Evolutionary conservation across 1,284 basidiomycete genomes (phyloP), one percentile per base, ranked within the genome.

Genomic region (Earliella scabrosa): DNA sequence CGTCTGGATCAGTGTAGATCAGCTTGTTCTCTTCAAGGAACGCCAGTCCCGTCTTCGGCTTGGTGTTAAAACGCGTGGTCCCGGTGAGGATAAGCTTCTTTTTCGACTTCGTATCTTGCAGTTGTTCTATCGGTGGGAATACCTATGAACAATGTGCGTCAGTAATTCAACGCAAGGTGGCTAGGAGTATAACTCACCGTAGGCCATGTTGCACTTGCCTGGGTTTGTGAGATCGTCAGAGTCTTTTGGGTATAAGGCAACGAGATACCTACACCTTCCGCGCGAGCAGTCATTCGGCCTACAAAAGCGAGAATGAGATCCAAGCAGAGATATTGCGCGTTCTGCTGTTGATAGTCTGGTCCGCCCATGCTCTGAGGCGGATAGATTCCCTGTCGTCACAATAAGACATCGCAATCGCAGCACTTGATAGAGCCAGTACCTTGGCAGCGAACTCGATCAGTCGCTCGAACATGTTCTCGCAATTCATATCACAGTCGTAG

Each of bases 401-500:
- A n/a, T n/a, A n/a, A n/a, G n/a, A n/a, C n/a, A n/a, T n/a, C n/a
- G n/a, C n/a, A n/a, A n/a, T n/a, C n/a, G n/a, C n/a, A n/a, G n/a
- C n/a, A n/a, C n/a, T n/a, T n/a, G n/a, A n/a, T n/a, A n/a, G n/a
- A n/a, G n/a, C n/a, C n/a, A 10, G 39, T 63, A 90, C 93, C 81
- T 90, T 88, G 2, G 92, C 93, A 60, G 98, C 76, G 73, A 98
- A 98, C 20, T 89, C 88, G 54, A 97, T 79, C n/a, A 98, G 74
- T 8, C 92, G 81, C 70, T 98, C 95, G 67, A 97, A 98, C 56
- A 99, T 75, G 70, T 99, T 96, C 76, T 98, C 96, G 73, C 93
- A 96, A 68, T 98, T 96, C 60, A 92, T 87, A 67, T 98, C 93
- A 70, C 95, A 98, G 71, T 99, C 97, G 73, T 97, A 99, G 73